Base-by-base conservation (phyloP, 805 yeast species). In the Saturnispora silvae region DNA sequence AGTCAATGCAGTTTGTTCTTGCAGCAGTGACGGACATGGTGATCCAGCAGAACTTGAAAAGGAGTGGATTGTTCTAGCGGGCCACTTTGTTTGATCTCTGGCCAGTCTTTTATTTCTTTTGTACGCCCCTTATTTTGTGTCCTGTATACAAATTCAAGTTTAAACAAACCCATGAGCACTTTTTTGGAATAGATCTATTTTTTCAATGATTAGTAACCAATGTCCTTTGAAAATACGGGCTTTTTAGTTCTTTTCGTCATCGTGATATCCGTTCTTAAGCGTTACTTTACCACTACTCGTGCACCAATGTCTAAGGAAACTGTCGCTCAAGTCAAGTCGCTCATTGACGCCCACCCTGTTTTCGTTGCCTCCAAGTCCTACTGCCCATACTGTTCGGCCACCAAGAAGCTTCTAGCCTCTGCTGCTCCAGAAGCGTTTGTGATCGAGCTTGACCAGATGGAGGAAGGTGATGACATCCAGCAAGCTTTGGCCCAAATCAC, bases 11-110 rank as follows among this genome's bases (percentile, higher is more conserved):
- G 51, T 89, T 87, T 52, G 96, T 92, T 14, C 66, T 92, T 40
- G 73, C 82, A 4, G 96, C 97, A 0, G 95, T 86, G 7, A 85
- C 96, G 1, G 97, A 92, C 60, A 68, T 85, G 73, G 73, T 92
- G 33, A 72, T 89, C 22, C 89, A 82, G 53, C 81, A 81, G 50
- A 87, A 82, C 53, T 59, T 89, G 55, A 75, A 77, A 57, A 73
- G 70, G 51, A 77, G 85, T 52, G 95, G 95, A 4, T 62, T 85
- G 33, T 67, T 81, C 47, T 81, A 48, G 27, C 10, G 24, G 7
- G 13, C 20, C 22, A 19, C 8, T 27, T 34, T 34, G n/a, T 9
- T 25, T 15, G 10, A 13, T 25, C n/a, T 6, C 13, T 6, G 13
- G 15, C 11, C 3, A 11, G 14, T 22, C 15, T 22, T 19, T 23